Base-by-base conservation (phyloP, 2,329 filamentous ascomycete genomes). In the Beauveria sp. region DNA sequence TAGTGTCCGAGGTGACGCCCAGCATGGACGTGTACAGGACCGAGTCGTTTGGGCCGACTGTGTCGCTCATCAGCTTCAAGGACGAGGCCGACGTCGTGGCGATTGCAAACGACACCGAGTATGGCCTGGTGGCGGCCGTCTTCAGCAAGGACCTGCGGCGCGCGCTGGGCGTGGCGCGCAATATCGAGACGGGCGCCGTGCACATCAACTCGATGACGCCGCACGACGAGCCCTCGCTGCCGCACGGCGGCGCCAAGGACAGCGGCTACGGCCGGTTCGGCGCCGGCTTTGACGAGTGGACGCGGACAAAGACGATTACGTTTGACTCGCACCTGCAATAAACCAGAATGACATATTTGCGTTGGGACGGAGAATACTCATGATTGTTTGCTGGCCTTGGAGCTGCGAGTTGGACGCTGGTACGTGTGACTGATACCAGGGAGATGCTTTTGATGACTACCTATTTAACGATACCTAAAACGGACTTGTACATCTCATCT, bases 21-120 rank as follows among this genome's bases (percentile, higher is more conserved):
- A 0, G 64, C 1, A 91, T 91, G 87, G 83, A 88, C 58, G 72
- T 93, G 18, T 91, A 86, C 72, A 75, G 81, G 67, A 85, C 81
- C 1, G 90, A 93, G 73, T 86, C 82, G 2, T 93, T 93, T 65
- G 89, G 88, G 0, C 89, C 90, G 0, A 82, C 81, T 0, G 86
- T 90, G 1, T 83, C 82, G 9, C 69, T 93, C 30, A 81, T 86
- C n/a, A 77, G 81, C 20, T 80, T 91, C 22, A 77, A 83, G 5
- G 77, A 72, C 3, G 86, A 88, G 26, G 86, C 89, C 26, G 86
- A 91, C 63, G 89, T 88, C 0, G 71, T 93, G n/a, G 73, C 78
- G n/a, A 74, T 92, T 22, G 88, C 89, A 8, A 93, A 93, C 69
- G 87, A 92, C 66, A 90, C 87, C 2, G 86, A 90, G 60, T 93